Conservation (phyloP, 371 early-diverging fungal species). For the Mortierella sp. region DNA sequence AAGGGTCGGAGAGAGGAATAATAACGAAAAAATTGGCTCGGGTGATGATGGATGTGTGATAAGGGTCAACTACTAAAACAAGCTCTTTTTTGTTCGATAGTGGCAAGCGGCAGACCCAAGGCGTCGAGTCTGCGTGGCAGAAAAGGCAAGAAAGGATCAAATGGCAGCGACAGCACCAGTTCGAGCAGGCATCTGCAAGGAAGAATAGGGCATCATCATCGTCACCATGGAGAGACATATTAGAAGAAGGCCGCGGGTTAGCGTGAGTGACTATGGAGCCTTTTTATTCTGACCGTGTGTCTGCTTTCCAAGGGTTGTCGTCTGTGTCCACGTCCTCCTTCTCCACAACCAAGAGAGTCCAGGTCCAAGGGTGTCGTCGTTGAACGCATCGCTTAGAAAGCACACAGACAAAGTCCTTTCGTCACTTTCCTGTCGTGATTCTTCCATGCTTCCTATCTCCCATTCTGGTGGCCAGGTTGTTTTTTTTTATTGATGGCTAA, state of each 20-base stretch:
- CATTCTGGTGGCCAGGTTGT: too few relatives aligned
- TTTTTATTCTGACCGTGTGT: not conserved
- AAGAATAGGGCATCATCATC: not conserved
- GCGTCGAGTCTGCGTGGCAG: constrained; percentile 1
- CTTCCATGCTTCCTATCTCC: too few relatives aligned
- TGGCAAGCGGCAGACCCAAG: not conserved
- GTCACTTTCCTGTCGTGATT: not conserved
- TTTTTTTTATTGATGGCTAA: not conserved
- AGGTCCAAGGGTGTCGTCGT: not conserved
- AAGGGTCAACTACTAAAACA: not conserved
- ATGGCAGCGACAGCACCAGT: not conserved
- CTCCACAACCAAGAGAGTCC: not conserved
- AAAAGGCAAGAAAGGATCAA: not conserved
- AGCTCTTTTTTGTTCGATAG: not conserved
- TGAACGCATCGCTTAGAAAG: not conserved
- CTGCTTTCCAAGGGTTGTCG: not conserved
- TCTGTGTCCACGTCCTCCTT: constrained; percentile 3
- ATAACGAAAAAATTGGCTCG: not conserved
- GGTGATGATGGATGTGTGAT: not conserved
- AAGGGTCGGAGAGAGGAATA: not conserved
- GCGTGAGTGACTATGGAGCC: not conserved
- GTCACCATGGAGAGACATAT: not conserved
- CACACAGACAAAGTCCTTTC: too few relatives aligned
- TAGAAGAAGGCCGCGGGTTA: not conserved
- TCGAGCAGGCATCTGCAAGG: not conserved